Evolutionary conservation across 2,329 filamentous ascomycete species (phyloP), one percentile per base, ranked within the genome.

Genomic region (Capronia coronata): DNA sequence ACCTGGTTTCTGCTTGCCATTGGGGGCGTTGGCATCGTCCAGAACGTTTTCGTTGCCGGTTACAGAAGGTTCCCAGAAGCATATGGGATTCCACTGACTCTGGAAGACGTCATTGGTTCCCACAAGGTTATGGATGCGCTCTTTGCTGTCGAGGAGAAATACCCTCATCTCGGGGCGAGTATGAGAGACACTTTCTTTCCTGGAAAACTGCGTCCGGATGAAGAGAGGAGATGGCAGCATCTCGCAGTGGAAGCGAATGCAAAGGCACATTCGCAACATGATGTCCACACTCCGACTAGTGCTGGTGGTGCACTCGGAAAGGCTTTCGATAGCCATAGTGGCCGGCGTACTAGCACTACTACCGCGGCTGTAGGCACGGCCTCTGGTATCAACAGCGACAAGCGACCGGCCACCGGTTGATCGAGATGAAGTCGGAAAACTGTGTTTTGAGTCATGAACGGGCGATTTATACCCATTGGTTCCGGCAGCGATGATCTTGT

Each of bases 1-100:
- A 62, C 63, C 1, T 71, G 68, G 67, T 68, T 60, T 42, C 53
- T 71, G 2, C 53, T 71, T 5, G 64, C 57, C 1, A 59, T 70
- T 6, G 69, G 69, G 3, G 61, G 59, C 7, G 54, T 70, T 19
- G 68, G 68, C 11, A 68, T 70, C 50, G 32, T 68, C 1, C 67
- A 71, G 43, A 71, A 68, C 46, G 57, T 65, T 13, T 59, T 59
- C 43, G 63, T 67, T 2, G 67, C 67, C 0, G 65, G 61, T 7
- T 56, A 51, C 27, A 52, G 56, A 30, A 60, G 67, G 2, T 40
- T 46, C 2, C 64, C 68, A 0, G 41, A 60, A n/a, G 59, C 60
- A 2, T 63, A 64, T 45, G 66, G 66, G 0, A 46, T 67, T 3
- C 65, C 61, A 2, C 46, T 69, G 7, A 52, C 56, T 1, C 61